phyloP scores from a whole-genome alignment of 768 basidiomycete species.

The Punctularia strigosozonata region DNA sequence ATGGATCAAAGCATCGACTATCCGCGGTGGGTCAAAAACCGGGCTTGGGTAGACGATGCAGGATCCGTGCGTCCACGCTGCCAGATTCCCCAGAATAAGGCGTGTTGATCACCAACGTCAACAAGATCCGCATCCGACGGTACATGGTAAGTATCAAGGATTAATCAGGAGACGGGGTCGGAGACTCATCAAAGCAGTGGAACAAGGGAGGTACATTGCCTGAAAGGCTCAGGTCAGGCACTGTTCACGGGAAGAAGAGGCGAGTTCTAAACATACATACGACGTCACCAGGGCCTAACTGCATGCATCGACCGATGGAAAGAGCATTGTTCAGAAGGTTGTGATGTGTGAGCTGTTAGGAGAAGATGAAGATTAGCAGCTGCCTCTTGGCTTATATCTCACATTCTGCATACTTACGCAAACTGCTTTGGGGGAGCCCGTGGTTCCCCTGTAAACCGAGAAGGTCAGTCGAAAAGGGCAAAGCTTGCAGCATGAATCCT shows the following conservation, averaged over 20 bases:
- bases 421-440: conserved; percentile 73
- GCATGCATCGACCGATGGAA: conserved; percentile 63
- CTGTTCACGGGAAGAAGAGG: not conserved
- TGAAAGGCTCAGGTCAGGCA: conserved; percentile 15
- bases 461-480: conserved; percentile 2
- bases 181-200: conserved; percentile 79
- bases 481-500: no score
- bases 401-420: conserved; percentile 35
- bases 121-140: conserved; percentile 8
- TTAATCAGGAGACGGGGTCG: not conserved
- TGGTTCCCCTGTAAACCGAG: conserved; percentile 49
- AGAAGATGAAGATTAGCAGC: not conserved
- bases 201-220: conserved; percentile 80
- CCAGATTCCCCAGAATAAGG: conserved; percentile 72
- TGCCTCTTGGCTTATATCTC: not conserved
- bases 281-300: conserved; percentile 49
- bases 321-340: conserved; percentile 73
- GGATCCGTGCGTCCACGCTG: conserved; percentile 63
- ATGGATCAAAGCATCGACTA: conserved; percentile 56
- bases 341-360: conserved; percentile 53
- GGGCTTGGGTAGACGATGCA: conserved; percentile 68
- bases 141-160: conserved; percentile 4
- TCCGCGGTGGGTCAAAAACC: conserved; percentile 46
- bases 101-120: conserved; percentile 27
- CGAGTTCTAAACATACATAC: conserved; percentile 37